phyloP scores from a whole-genome alignment of 169 alveolate species.

The Plasmodium reichenowi region DNA sequence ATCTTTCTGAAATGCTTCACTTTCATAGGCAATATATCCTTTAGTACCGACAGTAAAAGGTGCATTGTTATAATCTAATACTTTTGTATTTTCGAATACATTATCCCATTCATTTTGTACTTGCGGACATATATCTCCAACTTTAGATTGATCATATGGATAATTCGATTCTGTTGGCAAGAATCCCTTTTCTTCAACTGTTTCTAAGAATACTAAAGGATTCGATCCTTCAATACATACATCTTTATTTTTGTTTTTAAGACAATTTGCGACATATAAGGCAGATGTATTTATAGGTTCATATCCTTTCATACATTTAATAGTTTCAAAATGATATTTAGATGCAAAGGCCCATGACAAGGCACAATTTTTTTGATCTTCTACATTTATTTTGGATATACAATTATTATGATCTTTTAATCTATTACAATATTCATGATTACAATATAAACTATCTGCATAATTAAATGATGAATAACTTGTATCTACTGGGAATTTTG shows the following conservation, averaged over 20 bases:
- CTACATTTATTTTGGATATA: conserved; percentile 38
- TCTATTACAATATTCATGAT: conserved; percentile 40
- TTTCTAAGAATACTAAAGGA: not conserved
- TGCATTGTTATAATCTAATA: not conserved
- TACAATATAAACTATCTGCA: conserved; percentile 31
- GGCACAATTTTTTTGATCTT: conserved; percentile 64
- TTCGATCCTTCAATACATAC: not conserved
- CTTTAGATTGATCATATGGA: not conserved
- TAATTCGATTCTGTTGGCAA: not conserved
- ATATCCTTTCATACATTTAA: conserved; percentile 30
- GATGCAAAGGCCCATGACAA: conserved; percentile 77
- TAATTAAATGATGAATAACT: conserved; percentile 1
- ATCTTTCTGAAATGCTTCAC: not conserved
- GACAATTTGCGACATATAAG: conserved; percentile 5
- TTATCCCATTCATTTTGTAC: not conserved
- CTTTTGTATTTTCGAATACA: not conserved
- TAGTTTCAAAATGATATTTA: conserved; percentile 69
- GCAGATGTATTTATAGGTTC: not conserved
- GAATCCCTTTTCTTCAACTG: not conserved
- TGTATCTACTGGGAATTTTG: not conserved
- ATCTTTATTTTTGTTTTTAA: not conserved
- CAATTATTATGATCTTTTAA: conserved; percentile 49
- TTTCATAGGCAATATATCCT: conserved; percentile 3
- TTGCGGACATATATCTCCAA: conserved; percentile 5
- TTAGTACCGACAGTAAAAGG: not conserved